These are phyloP conservation scores for Lentinula boryana DNA, from an alignment of 768 basidiomycete species.

Conservation along the genomic window DNA sequence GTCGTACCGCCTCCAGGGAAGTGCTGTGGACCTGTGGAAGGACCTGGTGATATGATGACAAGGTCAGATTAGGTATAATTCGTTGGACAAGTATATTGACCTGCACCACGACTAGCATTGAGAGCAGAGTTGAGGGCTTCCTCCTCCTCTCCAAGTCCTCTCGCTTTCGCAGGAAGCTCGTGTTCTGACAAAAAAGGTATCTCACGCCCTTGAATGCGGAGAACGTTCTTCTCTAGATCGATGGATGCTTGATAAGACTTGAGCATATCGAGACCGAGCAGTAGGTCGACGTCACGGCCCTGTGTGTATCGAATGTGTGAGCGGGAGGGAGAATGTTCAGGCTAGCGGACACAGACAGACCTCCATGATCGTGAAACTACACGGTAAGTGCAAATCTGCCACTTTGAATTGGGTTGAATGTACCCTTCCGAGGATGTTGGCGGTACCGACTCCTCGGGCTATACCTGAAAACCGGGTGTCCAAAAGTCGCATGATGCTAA, in stretches of 20 bases:
- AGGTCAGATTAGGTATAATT: not conserved
- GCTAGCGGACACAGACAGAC: slow-evolving; percentile 24
- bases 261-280: slow-evolving; percentile 98
- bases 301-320: slow-evolving; percentile 19
- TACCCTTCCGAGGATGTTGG: slow-evolving; percentile 88
- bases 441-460: slow-evolving; percentile 91
- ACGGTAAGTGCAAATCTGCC: slow-evolving; percentile 76
- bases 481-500: slow-evolving; percentile 86
- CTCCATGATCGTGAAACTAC: slow-evolving; percentile 95
- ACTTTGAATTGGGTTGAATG: slow-evolving; percentile 92
- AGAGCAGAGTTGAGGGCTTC: not conserved
- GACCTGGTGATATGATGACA: slow-evolving; percentile 10
- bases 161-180: slow-evolving; percentile 80
- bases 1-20: slow-evolving; percentile 73
- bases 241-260: slow-evolving; percentile 96
- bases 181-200: slow-evolving; percentile 90
- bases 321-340: not conserved
- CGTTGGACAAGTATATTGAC: not conserved
- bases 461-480: slow-evolving; percentile 86
- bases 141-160: not conserved
- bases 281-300: slow-evolving; percentile 91
- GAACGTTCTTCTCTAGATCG: slow-evolving; percentile 82
- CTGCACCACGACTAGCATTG: not conserved
- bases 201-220: slow-evolving; percentile 90
- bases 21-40: slow-evolving; percentile 15